phyloP scores from a whole-genome alignment of 108 stramenopile genomes.

The Discostella stelligeroides region DNA sequence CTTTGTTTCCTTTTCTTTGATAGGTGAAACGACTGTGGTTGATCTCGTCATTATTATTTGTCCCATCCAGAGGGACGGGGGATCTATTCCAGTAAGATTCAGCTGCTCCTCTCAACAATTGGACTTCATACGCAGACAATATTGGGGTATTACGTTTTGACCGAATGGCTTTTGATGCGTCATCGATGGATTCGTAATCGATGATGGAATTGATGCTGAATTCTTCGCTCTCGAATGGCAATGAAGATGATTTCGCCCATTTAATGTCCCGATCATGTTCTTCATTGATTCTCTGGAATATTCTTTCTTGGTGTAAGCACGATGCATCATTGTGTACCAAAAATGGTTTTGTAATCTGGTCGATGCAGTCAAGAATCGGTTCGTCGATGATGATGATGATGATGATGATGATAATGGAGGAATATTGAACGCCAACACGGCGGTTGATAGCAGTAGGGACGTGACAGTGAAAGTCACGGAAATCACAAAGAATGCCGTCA shows the following conservation, averaged over 20 bases:
- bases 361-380: slow-evolving; percentile 1
- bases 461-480: too few species aligned
- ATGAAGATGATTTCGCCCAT: slow-evolving; percentile 25
- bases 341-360: background rate
- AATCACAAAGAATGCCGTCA: too few species aligned
- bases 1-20: slow-evolving; percentile 62
- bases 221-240: slow-evolving; percentile 27
- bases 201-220: slow-evolving; percentile 8
- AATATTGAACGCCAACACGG: too few species aligned
- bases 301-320: background rate
- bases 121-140: slow-evolving; percentile 22
- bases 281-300: slow-evolving; percentile 19
- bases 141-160: slow-evolving; percentile 35
- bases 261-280: slow-evolving; percentile 22
- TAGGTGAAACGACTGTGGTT: slow-evolving; percentile 55
- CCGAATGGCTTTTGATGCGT: slow-evolving; percentile 15
- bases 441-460: too few species aligned
- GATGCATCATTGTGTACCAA: background rate
- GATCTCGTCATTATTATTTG: background rate
- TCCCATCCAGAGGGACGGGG: background rate
- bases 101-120: slow-evolving; percentile 17
- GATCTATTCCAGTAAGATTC: slow-evolving; percentile 32
- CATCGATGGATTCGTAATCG: slow-evolving; percentile 16
- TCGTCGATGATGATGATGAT: background rate
- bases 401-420: too few species aligned